Percentiles rank a stretch among this genome's conserved stretches.
Conservation (phyloP, 495 filamentous ascomycete species). For the Penicillium antarcticum region DNA sequence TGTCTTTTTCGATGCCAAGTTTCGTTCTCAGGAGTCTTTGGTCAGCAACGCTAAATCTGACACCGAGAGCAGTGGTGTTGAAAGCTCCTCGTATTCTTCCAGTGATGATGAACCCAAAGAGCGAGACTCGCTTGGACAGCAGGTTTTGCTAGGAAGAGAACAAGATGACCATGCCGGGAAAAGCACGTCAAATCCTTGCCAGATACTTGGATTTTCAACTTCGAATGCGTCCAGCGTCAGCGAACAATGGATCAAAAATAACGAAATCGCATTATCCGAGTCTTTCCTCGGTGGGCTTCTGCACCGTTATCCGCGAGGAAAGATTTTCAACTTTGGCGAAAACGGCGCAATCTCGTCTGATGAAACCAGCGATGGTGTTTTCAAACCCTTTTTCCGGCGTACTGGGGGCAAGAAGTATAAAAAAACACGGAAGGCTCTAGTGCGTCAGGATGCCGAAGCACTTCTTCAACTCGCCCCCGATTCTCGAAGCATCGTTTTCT, state of each 20-base stretch:
- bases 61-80: slow-evolving; percentile 13
- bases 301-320: slow-evolving; percentile 14
- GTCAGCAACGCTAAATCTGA: slow-evolving; percentile 10
- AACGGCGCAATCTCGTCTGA: slow-evolving; percentile 13
- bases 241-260: slow-evolving; percentile 1
- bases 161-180: background rate
- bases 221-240: slow-evolving; percentile 11
- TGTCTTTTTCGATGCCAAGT: slow-evolving; percentile 48
- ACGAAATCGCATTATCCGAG: slow-evolving; percentile 12
- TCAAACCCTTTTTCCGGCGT: slow-evolving; percentile 1
- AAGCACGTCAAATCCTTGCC: slow-evolving; percentile 6
- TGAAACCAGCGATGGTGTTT: slow-evolving; percentile 8
- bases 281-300: slow-evolving; percentile 8
- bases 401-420: slow-evolving; percentile 13
- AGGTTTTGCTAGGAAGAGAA: background rate
- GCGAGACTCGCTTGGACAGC: background rate
- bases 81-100: slow-evolving; percentile 8
- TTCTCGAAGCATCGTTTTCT: slow-evolving; percentile 19
- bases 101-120: slow-evolving; percentile 6
- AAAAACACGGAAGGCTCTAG: slow-evolving; percentile 1
- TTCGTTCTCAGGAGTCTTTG: slow-evolving; percentile 6
- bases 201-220: slow-evolving; percentile 18
- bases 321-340: slow-evolving; percentile 17
- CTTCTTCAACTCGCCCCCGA: slow-evolving; percentile 12
- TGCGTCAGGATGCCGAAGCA: slow-evolving; percentile 13